Conservation (phyloP, 1,139 yeast species). For the Debaryomycetaceae sp. region DNA sequence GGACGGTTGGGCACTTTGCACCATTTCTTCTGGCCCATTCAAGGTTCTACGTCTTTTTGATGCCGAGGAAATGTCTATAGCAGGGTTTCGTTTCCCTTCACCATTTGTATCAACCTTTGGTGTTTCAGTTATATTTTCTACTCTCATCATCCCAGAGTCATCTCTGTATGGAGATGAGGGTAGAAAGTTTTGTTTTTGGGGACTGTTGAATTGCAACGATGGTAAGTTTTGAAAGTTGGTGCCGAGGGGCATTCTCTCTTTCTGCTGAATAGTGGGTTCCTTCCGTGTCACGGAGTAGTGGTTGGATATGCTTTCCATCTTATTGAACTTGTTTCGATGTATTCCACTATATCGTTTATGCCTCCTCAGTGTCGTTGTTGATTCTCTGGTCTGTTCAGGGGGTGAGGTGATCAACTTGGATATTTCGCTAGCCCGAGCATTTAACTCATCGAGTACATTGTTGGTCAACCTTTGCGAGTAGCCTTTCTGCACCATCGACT, state of each 20-base stretch:
- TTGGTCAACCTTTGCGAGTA: slow-evolving; percentile 39
- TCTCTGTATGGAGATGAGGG: not conserved
- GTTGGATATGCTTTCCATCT: slow-evolving; percentile 41
- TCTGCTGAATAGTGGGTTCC: slow-evolving; percentile 3
- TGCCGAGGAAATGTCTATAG: slow-evolving; percentile 10
- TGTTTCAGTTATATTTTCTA: not conserved
- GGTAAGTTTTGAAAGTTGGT: not conserved
- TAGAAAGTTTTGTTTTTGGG: not conserved
- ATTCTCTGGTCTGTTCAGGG: slow-evolving; percentile 2
- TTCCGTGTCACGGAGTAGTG: slow-evolving; percentile 31
- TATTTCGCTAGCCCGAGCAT: slow-evolving; percentile 31
- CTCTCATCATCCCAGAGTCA: not conserved
- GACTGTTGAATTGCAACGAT: not conserved
- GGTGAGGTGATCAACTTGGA: slow-evolving; percentile 16
- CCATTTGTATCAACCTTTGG: slow-evolving; percentile 4
- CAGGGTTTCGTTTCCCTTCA: slow-evolving; percentile 8
- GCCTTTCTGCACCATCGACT: slow-evolving; percentile 36
- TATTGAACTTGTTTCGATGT: slow-evolving; percentile 31
- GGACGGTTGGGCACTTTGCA: not conserved
- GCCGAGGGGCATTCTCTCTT: not conserved
- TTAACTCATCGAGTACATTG: slow-evolving; percentile 40
- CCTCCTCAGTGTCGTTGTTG: slow-evolving; percentile 10
- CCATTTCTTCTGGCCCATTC: slow-evolving; percentile 30
- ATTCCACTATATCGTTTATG: slow-evolving; percentile 31
- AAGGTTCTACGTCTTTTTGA: slow-evolving; percentile 33